Percentiles rank a stretch among this genome's conserved stretches.
These are phyloP conservation scores for Protomyces inouyei DNA, from an alignment of 1,139 yeast species.

Conservation along the genomic window DNA sequence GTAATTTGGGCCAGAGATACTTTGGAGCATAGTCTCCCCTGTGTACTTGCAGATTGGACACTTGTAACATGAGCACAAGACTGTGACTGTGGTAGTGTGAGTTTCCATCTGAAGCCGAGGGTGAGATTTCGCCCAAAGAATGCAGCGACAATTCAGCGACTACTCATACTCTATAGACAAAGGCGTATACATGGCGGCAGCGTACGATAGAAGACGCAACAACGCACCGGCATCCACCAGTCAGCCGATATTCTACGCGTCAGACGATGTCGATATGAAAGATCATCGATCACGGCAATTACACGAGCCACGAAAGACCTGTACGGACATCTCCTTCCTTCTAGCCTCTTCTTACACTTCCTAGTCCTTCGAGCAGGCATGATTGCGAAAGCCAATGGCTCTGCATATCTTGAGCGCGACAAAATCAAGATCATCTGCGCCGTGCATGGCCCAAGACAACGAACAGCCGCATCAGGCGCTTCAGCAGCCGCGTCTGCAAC, in stretches of 20 bases:
- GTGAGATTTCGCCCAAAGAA: no score
- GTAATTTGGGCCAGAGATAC: slow-evolving; percentile 28
- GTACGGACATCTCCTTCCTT: background rate
- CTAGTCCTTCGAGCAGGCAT: background rate
- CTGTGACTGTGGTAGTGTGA: no score
- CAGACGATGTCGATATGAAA: background rate
- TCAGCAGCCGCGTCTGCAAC: background rate
- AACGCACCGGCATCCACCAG: slow-evolving; percentile 5
- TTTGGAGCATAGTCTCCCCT: slow-evolving; percentile 13
- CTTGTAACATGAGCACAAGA: no score
- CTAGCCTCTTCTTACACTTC: background rate
- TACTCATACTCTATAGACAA: no score
- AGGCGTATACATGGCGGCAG: background rate
- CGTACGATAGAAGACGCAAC: slow-evolving; percentile 17
- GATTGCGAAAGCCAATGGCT: slow-evolving; percentile 1
- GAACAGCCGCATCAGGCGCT: background rate
- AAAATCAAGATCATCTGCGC: background rate
- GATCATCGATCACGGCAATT: background rate
- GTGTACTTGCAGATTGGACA: background rate
- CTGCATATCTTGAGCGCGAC: slow-evolving; percentile 9
- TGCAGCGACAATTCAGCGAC: no score
- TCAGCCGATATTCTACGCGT: background rate
- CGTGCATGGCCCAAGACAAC: slow-evolving; percentile 17
- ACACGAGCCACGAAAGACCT: background rate
- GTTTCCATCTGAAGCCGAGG: no score